phyloP scores from a whole-genome alignment of 2,329 filamentous ascomycete species.

The Colletotrichum sp. region DNA sequence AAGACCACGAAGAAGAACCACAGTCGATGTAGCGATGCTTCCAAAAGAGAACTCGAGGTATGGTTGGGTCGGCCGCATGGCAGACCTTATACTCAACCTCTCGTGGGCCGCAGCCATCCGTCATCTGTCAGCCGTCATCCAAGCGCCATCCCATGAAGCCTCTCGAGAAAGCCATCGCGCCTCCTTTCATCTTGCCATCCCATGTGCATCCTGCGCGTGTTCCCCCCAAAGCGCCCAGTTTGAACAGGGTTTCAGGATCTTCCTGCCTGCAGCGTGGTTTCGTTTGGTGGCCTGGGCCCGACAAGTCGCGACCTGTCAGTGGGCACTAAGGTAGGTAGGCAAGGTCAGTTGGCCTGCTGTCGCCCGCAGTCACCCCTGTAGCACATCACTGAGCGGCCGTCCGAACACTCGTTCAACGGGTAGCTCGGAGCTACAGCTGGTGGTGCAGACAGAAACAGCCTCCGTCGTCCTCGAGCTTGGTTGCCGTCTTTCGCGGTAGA shows the following conservation, averaged over 20 bases:
- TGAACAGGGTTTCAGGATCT: conserved; percentile 19
- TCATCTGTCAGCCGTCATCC: not conserved
- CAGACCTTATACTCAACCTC: conserved; percentile 10
- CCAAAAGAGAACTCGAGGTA: not conserved
- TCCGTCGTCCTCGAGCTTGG: not conserved
- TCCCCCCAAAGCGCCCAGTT: conserved; percentile 7
- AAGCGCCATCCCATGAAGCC: conserved; percentile 7
- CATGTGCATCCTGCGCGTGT: not conserved
- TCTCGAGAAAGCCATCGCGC: not conserved
- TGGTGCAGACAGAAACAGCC: not conserved
- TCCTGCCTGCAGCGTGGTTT: conserved; percentile 2
- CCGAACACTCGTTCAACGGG: conserved; percentile 7
- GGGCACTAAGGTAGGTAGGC: not conserved
- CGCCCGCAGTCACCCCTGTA: not conserved
- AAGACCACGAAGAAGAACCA: conserved; percentile 26
- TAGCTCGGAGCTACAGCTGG: not conserved
- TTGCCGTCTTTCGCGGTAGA: not conserved
- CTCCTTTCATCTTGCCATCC: not conserved
- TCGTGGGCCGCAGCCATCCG: not conserved
- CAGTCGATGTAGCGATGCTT: not conserved
- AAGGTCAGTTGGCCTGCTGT: not conserved
- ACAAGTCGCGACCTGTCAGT: not conserved
- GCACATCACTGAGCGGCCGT: conserved; percentile 2
- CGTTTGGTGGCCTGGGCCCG: not conserved
- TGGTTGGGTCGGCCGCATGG: not conserved